Evolutionary conservation across 2,329 filamentous ascomycete species (phyloP).

Genomic region (Nigrospora osmanthi): DNA sequence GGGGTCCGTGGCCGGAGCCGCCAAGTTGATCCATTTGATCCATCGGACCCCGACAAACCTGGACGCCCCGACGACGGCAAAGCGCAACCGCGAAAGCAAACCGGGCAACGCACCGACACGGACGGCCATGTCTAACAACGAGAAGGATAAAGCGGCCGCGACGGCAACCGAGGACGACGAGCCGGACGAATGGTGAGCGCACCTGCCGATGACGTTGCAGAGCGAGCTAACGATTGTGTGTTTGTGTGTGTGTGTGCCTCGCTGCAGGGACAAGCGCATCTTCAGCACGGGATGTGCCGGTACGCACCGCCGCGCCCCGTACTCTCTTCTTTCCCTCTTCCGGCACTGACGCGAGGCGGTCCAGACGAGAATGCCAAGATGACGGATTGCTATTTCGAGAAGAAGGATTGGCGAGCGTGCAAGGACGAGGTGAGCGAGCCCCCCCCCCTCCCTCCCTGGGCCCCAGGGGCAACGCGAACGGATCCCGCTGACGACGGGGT

Average conservation of each 20-base stretch:
- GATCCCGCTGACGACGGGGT: constrained; percentile 4
- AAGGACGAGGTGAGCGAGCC: constrained; percentile 66
- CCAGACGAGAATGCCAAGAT: constrained; percentile 80
- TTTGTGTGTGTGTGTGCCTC: constrained; percentile 2
- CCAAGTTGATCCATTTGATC: too few species aligned
- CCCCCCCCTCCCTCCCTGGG: background rate
- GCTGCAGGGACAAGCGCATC: constrained; percentile 85
- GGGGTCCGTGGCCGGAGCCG: too few species aligned
- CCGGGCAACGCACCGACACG: too few species aligned
- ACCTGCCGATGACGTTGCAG: background rate
- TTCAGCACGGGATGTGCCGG: constrained; percentile 92
- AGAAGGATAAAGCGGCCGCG: constrained; percentile 36
- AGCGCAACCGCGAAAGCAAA: too few species aligned
- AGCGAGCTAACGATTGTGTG: background rate
- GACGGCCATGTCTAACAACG: constrained; percentile 47
- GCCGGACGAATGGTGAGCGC: constrained; percentile 84
- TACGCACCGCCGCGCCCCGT: constrained; percentile 29
- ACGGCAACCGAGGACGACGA: constrained; percentile 63
- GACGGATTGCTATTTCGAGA: constrained; percentile 93
- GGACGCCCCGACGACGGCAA: too few species aligned
- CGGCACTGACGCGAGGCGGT: background rate
- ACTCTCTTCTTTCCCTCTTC: background rate
- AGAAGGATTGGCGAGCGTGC: constrained; percentile 91
- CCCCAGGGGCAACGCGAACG: background rate
- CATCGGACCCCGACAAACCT: too few species aligned